Percentiles rank a stretch among this genome's conserved stretches.
Conservation (phyloP, 192 early-diverging fungal genomes). For the Coemansia sp. region DNA sequence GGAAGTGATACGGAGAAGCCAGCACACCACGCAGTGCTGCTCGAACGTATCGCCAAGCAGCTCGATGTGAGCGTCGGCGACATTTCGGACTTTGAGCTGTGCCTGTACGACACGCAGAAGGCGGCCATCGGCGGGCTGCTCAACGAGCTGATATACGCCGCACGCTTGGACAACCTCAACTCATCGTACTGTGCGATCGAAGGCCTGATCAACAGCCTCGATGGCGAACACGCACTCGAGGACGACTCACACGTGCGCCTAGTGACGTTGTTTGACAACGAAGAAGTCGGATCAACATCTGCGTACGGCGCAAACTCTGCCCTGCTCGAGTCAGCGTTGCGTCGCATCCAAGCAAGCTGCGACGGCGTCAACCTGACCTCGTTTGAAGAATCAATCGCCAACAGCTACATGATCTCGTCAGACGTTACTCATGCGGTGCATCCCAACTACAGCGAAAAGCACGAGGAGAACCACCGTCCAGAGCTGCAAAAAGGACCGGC, state of each 20-base stretch:
- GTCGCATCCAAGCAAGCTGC: slow-evolving; percentile 60
- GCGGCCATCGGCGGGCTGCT: slow-evolving; percentile 85
- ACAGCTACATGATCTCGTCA: slow-evolving; percentile 84
- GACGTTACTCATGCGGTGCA: slow-evolving; percentile 94
- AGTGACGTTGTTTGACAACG: slow-evolving; percentile 94
- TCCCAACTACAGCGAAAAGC: slow-evolving; percentile 88
- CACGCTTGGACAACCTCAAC: slow-evolving; percentile 94
- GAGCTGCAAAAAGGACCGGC: slow-evolving; percentile 91
- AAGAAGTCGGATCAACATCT: slow-evolving; percentile 91
- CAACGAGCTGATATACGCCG: slow-evolving; percentile 92
- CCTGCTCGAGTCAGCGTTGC: slow-evolving; percentile 71
- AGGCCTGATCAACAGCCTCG: slow-evolving; percentile 47
- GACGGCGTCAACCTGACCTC: slow-evolving; percentile 48
- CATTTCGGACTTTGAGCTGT: slow-evolving; percentile 96
- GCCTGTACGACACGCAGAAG: slow-evolving; percentile 93
- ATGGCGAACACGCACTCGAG: slow-evolving; percentile 34
- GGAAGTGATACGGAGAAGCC: slow-evolving; percentile 8
- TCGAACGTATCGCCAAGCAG: slow-evolving; percentile 76
- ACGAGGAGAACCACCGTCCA: slow-evolving; percentile 92
- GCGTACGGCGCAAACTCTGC: slow-evolving; percentile 95
- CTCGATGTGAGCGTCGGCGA: slow-evolving; percentile 60
- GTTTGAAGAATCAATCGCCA: slow-evolving; percentile 84
- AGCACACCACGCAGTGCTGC: slow-evolving; percentile 78
- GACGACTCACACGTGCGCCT: slow-evolving; percentile 68
- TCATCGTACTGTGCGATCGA: slow-evolving; percentile 90